Percentiles rank a stretch among this genome's conserved stretches.
Evolutionary conservation across 352 stramenopile species (phyloP).

Genomic region (Phytophthora rubi): DNA sequence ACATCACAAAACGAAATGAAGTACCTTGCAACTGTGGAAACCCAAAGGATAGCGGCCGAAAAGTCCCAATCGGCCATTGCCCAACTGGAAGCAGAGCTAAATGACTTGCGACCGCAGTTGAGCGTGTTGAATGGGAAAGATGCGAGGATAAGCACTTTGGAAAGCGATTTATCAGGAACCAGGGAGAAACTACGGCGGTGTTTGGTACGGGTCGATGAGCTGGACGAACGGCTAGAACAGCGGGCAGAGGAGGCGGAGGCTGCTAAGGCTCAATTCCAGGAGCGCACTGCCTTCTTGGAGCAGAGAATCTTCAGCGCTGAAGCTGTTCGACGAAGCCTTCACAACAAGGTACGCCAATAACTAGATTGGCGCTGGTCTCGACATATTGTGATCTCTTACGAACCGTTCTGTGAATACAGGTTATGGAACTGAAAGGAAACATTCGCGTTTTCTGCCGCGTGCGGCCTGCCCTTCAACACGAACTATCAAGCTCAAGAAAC

Average conservation of each 20-base stretch:
- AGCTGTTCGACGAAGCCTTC: conserved; percentile 74
- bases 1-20: conserved; percentile 47
- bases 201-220: conserved; percentile 32
- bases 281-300: conserved; percentile 49
- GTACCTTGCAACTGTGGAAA: conserved; percentile 31
- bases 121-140: conserved; percentile 46
- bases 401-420: conserved; percentile 38
- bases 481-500: conserved; percentile 46
- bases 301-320: conserved; percentile 67
- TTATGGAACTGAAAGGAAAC: conserved; percentile 97
- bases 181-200: conserved; percentile 46
- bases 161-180: conserved; percentile 41
- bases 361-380: not conserved
- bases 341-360: conserved; percentile 73
- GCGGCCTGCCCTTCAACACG: conserved; percentile 83
- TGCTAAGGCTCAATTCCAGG: conserved; percentile 35
- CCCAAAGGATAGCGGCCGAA: conserved; percentile 24
- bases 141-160: conserved; percentile 38
- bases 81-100: conserved; percentile 46
- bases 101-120: conserved; percentile 35
- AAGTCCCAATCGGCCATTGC: conserved; percentile 42
- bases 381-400: not conserved
- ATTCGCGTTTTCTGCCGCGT: conserved; percentile 97
- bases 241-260: conserved; percentile 40
- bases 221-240: conserved; percentile 46